Evolutionary conservation across 768 basidiomycete species (phyloP).

Genomic region (Scleroderma citrinum): DNA sequence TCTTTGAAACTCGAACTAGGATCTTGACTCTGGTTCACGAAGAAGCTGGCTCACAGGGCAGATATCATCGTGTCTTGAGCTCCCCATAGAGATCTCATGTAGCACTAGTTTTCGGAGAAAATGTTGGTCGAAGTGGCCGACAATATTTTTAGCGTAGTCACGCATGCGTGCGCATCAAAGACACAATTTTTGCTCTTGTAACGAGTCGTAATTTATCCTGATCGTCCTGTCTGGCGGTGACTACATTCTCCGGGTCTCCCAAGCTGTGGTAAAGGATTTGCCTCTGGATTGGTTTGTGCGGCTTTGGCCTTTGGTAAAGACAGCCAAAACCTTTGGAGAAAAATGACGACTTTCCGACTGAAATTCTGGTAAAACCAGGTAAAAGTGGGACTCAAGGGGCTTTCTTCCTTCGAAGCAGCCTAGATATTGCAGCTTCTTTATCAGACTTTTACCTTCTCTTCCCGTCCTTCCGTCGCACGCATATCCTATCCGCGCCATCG

Average conservation of each 20-base stretch:
- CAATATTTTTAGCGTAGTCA: slow-evolving; percentile 40
- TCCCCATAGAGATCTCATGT: background rate
- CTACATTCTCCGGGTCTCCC: slow-evolving; percentile 67
- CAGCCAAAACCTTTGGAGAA: slow-evolving; percentile 44
- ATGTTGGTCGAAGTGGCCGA: background rate
- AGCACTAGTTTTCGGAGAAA: background rate
- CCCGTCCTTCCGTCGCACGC: slow-evolving; percentile 77
- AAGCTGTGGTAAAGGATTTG: slow-evolving; percentile 64
- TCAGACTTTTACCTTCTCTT: slow-evolving; percentile 64
- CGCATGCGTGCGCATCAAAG: slow-evolving; percentile 56
- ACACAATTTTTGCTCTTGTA: slow-evolving; percentile 52
- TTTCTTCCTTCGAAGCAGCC: slow-evolving; percentile 59
- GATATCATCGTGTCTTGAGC: background rate
- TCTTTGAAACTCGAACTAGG: background rate
- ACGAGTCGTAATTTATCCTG: slow-evolving; percentile 76
- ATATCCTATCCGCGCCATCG: slow-evolving; percentile 46
- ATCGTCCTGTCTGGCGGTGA: slow-evolving; percentile 91
- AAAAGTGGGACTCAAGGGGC: slow-evolving; percentile 57
- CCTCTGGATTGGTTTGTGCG: slow-evolving; percentile 77
- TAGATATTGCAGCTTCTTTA: slow-evolving; percentile 56
- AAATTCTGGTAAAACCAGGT: slow-evolving; percentile 64
- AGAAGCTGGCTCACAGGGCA: background rate
- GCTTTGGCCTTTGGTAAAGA: slow-evolving; percentile 67
- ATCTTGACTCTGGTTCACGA: background rate
- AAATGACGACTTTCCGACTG: slow-evolving; percentile 44